Evolutionary conservation across 2,329 filamentous ascomycete genomes (phyloP).

Genomic region (Emergomyces pasteurianus): DNA sequence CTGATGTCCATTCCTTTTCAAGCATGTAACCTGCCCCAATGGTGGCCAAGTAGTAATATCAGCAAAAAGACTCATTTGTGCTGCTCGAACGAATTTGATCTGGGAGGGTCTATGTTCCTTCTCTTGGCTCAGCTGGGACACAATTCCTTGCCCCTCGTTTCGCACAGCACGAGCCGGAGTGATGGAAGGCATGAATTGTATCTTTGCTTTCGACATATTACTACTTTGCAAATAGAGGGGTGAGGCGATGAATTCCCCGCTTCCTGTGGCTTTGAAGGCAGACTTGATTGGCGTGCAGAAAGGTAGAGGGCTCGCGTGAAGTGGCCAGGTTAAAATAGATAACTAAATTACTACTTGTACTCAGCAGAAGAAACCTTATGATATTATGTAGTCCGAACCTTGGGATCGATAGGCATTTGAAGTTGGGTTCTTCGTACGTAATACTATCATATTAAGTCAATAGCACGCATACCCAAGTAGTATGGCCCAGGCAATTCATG

Average conservation of each 20-base stretch:
- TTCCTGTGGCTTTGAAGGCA: background rate
- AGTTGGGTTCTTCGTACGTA: too few species aligned
- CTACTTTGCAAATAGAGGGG: background rate
- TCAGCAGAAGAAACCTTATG: background rate
- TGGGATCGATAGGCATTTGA: too few species aligned
- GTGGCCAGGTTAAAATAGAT: background rate
- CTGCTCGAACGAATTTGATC: constrained; percentile 24
- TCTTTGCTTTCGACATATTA: background rate
- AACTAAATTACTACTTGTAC: too few species aligned
- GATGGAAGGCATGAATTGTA: background rate
- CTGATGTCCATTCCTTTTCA: constrained; percentile 28
- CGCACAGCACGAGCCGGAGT: background rate
- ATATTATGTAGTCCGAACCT: background rate
- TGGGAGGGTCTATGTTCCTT: constrained; percentile 16
- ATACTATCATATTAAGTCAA: too few species aligned
- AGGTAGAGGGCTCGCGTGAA: background rate
- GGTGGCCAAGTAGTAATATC: constrained; percentile 55
- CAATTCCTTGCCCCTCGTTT: background rate
- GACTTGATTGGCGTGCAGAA: background rate
- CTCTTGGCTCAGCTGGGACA: background rate
- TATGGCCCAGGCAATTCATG: too few species aligned
- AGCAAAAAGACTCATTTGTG: constrained; percentile 40
- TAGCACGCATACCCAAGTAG: too few species aligned
- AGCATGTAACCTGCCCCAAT: constrained; percentile 59
- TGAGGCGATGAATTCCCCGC: background rate